phyloP scores from a whole-genome alignment of 2,329 filamentous ascomycete species.

The Dryadomyces quercus-mongolicae region DNA sequence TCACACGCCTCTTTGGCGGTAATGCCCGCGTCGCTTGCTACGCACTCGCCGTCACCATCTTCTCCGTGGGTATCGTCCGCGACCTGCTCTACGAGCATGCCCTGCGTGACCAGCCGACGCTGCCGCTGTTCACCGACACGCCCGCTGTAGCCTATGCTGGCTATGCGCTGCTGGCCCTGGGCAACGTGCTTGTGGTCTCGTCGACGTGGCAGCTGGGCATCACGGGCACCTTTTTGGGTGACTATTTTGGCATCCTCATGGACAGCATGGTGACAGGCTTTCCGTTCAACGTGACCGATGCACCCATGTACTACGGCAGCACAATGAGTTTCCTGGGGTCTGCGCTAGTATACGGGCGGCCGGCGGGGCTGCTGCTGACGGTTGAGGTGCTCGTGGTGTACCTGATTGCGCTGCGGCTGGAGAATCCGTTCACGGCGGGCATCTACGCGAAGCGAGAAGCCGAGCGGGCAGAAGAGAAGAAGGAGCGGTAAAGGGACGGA shows the following conservation, averaged over 20 bases:
- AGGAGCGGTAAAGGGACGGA: slow-evolving; percentile 29
- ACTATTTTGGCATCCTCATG: slow-evolving; percentile 99
- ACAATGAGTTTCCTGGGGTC: slow-evolving; percentile 87
- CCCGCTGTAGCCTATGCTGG: slow-evolving; percentile 50
- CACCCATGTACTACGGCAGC: slow-evolving; percentile 94
- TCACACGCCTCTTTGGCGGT: slow-evolving; percentile 78
- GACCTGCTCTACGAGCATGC: slow-evolving; percentile 81
- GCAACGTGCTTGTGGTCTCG: slow-evolving; percentile 75
- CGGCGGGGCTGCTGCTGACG: slow-evolving; percentile 71
- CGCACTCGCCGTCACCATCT: slow-evolving; percentile 76
- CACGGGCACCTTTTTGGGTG: slow-evolving; percentile 90
- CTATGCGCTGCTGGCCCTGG: slow-evolving; percentile 57
- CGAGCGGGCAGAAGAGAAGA: slow-evolving; percentile 34
- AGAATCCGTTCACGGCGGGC: slow-evolving; percentile 86
- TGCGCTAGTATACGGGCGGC: slow-evolving; percentile 74
- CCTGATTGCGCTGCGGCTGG: slow-evolving; percentile 66
- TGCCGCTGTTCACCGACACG: slow-evolving; percentile 53
- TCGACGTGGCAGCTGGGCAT: slow-evolving; percentile 89
- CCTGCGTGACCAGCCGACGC: slow-evolving; percentile 61
- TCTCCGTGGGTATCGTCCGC: slow-evolving; percentile 78
- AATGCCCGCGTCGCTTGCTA: slow-evolving; percentile 77
- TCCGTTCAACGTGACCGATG: slow-evolving; percentile 82
- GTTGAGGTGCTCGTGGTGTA: slow-evolving; percentile 67
- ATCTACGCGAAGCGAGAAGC: slow-evolving; percentile 84
- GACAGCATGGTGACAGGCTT: slow-evolving; percentile 89